These are phyloP conservation scores for Groenewaldozyma sp. DNA, from an alignment of 1,139 yeast species.

Conservation along the genomic window DNA sequence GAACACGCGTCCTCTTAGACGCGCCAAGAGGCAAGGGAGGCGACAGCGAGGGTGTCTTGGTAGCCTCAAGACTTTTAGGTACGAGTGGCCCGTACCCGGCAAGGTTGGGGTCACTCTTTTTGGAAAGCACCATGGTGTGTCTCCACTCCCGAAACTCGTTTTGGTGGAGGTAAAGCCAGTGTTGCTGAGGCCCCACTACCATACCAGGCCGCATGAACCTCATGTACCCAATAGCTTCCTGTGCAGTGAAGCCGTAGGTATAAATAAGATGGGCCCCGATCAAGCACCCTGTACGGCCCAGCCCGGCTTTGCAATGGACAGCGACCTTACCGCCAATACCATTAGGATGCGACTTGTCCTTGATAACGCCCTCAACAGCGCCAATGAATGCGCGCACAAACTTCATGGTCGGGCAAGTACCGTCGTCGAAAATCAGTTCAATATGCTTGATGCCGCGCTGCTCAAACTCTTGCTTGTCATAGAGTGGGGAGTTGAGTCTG, in stretches of 20 bases:
- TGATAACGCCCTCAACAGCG: slow-evolving; percentile 82
- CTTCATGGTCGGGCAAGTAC: slow-evolving; percentile 93
- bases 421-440: slow-evolving; percentile 95
- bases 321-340: slow-evolving; percentile 96
- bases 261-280: slow-evolving; percentile 95
- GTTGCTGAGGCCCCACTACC: slow-evolving; percentile 99
- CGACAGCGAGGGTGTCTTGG: slow-evolving; percentile 1
- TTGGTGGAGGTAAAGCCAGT: slow-evolving; percentile 94
- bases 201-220: slow-evolving; percentile 95
- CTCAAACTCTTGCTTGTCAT: slow-evolving; percentile 76
- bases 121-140: slow-evolving; percentile 79
- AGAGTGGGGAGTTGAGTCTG: slow-evolving; percentile 81
- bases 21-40: not conserved
- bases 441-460: slow-evolving; percentile 77
- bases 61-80: slow-evolving; percentile 23
- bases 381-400: slow-evolving; percentile 89
- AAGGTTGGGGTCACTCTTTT: slow-evolving; percentile 56
- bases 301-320: slow-evolving; percentile 96
- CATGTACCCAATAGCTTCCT: slow-evolving; percentile 93
- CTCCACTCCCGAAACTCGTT: slow-evolving; percentile 95
- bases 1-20: not conserved
- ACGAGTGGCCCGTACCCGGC: slow-evolving; percentile 74
- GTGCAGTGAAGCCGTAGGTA: slow-evolving; percentile 94
- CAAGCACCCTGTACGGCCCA: slow-evolving; percentile 95
- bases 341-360: too few relatives aligned